These are phyloP conservation scores for Lodderomyces theae DNA, from an alignment of 1,139 yeast species.

Conservation along the genomic window DNA sequence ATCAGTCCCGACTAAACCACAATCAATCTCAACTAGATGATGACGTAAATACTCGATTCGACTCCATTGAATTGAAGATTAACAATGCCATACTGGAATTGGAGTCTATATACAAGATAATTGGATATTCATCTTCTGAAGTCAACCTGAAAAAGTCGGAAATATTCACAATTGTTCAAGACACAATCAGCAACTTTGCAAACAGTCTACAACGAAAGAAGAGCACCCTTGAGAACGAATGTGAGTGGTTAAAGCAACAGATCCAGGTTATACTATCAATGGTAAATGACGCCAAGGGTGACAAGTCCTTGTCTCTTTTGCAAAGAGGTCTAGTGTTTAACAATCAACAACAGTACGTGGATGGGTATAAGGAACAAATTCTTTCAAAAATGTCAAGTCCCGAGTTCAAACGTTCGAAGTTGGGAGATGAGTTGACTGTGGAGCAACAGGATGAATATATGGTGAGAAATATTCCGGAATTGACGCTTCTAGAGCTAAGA, in stretches of 20 bases:
- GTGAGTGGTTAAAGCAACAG: conserved; percentile 50
- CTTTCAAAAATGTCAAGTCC: conserved; percentile 18
- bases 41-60: conserved; percentile 18
- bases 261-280: conserved; percentile 40
- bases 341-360: conserved; percentile 25
- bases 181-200: conserved; percentile 37
- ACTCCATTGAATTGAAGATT: conserved; percentile 27
- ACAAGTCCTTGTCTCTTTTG: conserved; percentile 21
- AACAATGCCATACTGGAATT: conserved; percentile 36
- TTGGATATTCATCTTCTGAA: conserved; percentile 39
- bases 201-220: conserved; percentile 35
- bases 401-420: conserved; percentile 26
- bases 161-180: conserved; percentile 39
- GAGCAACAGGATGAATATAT: conserved; percentile 28
- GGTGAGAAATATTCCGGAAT: conserved; percentile 26
- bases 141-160: conserved; percentile 35
- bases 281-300: conserved; percentile 38
- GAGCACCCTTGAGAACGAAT: conserved; percentile 39
- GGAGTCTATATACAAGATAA: conserved; percentile 31
- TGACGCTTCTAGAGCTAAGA: conserved; percentile 33
- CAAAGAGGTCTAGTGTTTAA: conserved; percentile 36
- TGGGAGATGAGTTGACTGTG: conserved; percentile 21
- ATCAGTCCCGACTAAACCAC: neutral
- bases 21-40: neutral
- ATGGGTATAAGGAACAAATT: conserved; percentile 35